Conservation (phyloP, 805 yeast genomes). For the Zygoascus flipseniorum region DNA sequence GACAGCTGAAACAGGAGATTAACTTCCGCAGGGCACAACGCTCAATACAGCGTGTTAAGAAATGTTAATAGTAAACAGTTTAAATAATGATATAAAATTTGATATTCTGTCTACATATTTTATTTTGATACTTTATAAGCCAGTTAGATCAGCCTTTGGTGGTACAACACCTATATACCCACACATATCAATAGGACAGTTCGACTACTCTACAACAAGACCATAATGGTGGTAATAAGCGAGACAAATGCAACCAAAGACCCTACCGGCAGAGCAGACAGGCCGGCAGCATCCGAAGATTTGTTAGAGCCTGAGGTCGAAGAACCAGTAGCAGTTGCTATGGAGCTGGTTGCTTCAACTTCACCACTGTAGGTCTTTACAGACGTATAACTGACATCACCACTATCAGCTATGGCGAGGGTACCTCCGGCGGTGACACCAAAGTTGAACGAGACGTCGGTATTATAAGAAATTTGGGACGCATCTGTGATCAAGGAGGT, state of each 20-base stretch:
- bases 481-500: slow-evolving; percentile 9
- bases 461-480: background rate
- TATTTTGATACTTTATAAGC: too few relatives aligned
- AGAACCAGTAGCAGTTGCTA: background rate
- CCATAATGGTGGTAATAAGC: background rate
- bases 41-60: too few relatives aligned
- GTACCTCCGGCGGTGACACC: background rate
- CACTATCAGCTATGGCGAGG: background rate
- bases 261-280: background rate
- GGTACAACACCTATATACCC: too few relatives aligned
- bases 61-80: too few relatives aligned
- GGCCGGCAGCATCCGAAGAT: background rate
- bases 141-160: too few relatives aligned
- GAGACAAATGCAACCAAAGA: background rate
- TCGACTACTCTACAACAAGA: background rate
- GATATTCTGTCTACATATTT: too few relatives aligned
- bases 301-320: background rate
- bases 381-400: background rate
- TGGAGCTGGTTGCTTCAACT: background rate
- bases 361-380: background rate
- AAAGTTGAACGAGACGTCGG: background rate
- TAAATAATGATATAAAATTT: too few relatives aligned
- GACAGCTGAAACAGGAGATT: background rate
- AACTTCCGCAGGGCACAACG: too few relatives aligned
- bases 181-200: too few relatives aligned